Evolutionary conservation across 2,329 filamentous ascomycete species (phyloP).

Genomic region (Aureobasidium melanogenum): DNA sequence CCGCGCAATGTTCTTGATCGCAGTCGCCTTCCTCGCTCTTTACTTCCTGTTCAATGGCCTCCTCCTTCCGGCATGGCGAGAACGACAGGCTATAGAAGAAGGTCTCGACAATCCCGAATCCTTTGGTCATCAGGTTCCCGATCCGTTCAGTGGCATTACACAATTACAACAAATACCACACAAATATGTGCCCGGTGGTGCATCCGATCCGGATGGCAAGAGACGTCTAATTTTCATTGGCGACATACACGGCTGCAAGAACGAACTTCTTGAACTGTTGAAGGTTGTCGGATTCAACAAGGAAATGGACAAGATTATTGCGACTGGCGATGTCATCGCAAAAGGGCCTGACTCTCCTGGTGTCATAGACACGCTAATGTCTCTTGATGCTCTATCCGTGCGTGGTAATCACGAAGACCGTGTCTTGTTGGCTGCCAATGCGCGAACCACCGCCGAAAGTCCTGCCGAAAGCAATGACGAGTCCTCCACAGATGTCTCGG

Average conservation of each 20-base stretch:
- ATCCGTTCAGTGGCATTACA: conserved; percentile 31
- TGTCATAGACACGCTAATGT: conserved; percentile 67
- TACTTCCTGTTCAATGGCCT: conserved; percentile 29
- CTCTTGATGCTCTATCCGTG: conserved; percentile 67
- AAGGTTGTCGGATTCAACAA: conserved; percentile 55
- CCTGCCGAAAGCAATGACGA: conserved; percentile 9
- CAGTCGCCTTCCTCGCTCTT: conserved; percentile 22
- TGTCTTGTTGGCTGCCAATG: conserved; percentile 49
- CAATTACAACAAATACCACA: conserved; percentile 42
- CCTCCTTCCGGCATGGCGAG: conserved; percentile 28
- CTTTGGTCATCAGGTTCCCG: conserved; percentile 19
- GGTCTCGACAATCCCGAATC: conserved; percentile 25
- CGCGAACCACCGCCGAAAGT: neutral
- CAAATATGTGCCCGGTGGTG: conserved; percentile 24
- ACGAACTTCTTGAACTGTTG: conserved; percentile 55
- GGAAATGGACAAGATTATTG: conserved; percentile 62
- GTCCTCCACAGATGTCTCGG: neutral
- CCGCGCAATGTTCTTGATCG: conserved; percentile 24
- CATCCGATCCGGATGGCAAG: conserved; percentile 26
- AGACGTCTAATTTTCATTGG: conserved; percentile 72
- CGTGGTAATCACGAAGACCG: conserved; percentile 91
- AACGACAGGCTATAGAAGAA: conserved; percentile 26
- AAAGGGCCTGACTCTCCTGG: conserved; percentile 79
- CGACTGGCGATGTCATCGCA: conserved; percentile 70
- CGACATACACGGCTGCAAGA: conserved; percentile 83